A percentile compares a stretch with the other conserved stretches of the same genome.
Evolutionary conservation across 345 rosid species (phyloP).

Genomic region (Acer yangbiense): DNA sequence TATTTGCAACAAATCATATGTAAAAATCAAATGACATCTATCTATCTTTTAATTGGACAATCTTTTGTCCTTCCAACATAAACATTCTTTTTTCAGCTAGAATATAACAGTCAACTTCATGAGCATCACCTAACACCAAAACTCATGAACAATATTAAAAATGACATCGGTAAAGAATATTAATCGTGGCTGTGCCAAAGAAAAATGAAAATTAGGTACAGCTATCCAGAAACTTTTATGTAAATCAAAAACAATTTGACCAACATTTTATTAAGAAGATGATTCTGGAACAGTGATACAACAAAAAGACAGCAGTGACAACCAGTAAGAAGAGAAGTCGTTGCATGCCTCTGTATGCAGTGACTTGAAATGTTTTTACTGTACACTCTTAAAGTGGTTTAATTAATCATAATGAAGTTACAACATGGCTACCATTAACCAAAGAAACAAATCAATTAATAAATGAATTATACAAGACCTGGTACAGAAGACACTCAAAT

Average conservation of each 20-base stretch:
- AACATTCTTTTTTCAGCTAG: not conserved
- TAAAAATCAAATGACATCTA: not conserved
- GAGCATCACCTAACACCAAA: not conserved
- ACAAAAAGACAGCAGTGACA: constrained; percentile 10
- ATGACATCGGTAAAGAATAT: not conserved
- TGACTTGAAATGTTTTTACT: constrained; percentile 11
- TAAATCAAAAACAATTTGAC: not conserved
- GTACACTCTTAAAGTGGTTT: constrained; percentile 17
- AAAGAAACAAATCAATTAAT: constrained; percentile 4
- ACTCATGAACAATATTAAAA: not conserved
- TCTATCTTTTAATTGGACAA: not conserved
- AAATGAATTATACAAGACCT: constrained; percentile 22
- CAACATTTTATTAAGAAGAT: not conserved
- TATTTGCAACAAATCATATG: not conserved
- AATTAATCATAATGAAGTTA: constrained; percentile 14
- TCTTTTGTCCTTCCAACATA: not conserved
- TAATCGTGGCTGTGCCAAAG: not conserved
- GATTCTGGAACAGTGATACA: not conserved
- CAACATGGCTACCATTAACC: not conserved
- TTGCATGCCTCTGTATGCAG: not conserved
- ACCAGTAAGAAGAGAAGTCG: constrained; percentile 1
- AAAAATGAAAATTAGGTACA: not conserved
- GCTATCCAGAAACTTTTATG: not conserved
- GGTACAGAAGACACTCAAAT: constrained; percentile 23
- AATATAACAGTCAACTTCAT: not conserved